These are phyloP conservation scores for Haplosporangium gracile DNA, from an alignment of 192 early-diverging fungal genomes.

Conservation along the genomic window DNA sequence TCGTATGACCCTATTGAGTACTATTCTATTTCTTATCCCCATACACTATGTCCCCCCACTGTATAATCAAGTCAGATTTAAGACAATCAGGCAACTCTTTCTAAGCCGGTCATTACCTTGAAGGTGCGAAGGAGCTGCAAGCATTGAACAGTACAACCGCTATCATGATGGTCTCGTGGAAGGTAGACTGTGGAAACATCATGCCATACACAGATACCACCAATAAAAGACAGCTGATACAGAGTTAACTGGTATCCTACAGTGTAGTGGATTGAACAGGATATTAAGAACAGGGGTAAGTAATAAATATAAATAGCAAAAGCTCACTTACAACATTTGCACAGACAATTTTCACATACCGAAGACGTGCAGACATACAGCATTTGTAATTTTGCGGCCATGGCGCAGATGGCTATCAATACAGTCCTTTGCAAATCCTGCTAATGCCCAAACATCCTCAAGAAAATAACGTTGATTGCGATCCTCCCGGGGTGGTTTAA, in stretches of 20 bases:
- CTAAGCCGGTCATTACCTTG: not conserved
- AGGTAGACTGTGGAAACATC: not conserved
- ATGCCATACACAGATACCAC: conserved; percentile 6
- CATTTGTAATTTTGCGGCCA: not conserved
- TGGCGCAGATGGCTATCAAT: not conserved
- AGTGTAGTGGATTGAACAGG: not conserved
- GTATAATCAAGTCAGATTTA: too few relatives aligned
- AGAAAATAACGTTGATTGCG: not conserved
- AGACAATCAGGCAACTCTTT: too few relatives aligned
- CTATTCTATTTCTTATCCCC: too few relatives aligned
- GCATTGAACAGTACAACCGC: not conserved
- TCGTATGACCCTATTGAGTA: too few relatives aligned
- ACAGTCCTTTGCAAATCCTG: not conserved
- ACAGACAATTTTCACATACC: not conserved
- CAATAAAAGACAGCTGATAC: conserved; percentile 4
- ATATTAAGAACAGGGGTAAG: not conserved
- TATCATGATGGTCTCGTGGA: not conserved
- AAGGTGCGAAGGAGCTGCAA: not conserved
- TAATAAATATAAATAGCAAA: not conserved
- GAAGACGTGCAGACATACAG: not conserved
- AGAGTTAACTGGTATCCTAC: conserved; percentile 1
- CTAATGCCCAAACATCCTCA: conserved; percentile 10
- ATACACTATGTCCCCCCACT: too few relatives aligned
- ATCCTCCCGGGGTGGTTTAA: conserved; percentile 8
- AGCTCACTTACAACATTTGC: not conserved